Evolutionary conservation across 2,329 filamentous ascomycete species (phyloP).

Genomic region (Paramyrothecium roridum): DNA sequence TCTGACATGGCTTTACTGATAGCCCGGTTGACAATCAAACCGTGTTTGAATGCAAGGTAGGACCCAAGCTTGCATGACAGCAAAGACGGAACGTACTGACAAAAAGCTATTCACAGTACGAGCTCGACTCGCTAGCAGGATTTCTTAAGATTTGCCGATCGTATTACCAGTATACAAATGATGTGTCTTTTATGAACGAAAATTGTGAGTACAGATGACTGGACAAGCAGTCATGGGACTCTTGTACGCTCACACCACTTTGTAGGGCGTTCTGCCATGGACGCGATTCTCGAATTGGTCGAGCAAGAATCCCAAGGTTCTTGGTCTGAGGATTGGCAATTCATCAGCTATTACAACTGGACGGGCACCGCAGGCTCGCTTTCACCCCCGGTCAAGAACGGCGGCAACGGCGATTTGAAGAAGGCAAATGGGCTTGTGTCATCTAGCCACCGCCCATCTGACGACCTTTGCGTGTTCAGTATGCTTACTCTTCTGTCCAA

Average conservation of each 20-base stretch:
- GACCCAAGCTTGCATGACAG: neutral
- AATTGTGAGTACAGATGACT: slow-evolving; percentile 13
- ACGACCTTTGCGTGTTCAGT: slow-evolving; percentile 73
- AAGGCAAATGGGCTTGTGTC: slow-evolving; percentile 73
- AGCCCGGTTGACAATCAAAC: slow-evolving; percentile 20
- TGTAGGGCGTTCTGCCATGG: slow-evolving; percentile 64
- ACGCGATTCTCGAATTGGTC: slow-evolving; percentile 19
- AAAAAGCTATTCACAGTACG: slow-evolving; percentile 69
- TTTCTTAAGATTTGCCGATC: slow-evolving; percentile 80
- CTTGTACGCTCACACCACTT: slow-evolving; percentile 41
- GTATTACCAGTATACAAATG: slow-evolving; percentile 69
- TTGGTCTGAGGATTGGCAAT: slow-evolving; percentile 18
- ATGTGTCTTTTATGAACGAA: slow-evolving; percentile 59
- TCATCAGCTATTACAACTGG: slow-evolving; percentile 25
- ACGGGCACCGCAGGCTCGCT: slow-evolving; percentile 20
- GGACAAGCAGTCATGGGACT: no score
- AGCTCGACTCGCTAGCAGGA: slow-evolving; percentile 82
- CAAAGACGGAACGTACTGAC: slow-evolving; percentile 27
- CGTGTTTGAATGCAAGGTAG: slow-evolving; percentile 24
- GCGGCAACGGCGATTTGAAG: slow-evolving; percentile 74
- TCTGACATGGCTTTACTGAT: neutral
- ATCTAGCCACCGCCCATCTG: slow-evolving; percentile 78
- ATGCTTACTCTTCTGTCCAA: slow-evolving; percentile 1
- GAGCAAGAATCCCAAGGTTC: slow-evolving; percentile 20
- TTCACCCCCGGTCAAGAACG: slow-evolving; percentile 50